Evolutionary conservation across 1,284 basidiomycete species (phyloP).

Genomic region (Ceratobasidium sp.): DNA sequence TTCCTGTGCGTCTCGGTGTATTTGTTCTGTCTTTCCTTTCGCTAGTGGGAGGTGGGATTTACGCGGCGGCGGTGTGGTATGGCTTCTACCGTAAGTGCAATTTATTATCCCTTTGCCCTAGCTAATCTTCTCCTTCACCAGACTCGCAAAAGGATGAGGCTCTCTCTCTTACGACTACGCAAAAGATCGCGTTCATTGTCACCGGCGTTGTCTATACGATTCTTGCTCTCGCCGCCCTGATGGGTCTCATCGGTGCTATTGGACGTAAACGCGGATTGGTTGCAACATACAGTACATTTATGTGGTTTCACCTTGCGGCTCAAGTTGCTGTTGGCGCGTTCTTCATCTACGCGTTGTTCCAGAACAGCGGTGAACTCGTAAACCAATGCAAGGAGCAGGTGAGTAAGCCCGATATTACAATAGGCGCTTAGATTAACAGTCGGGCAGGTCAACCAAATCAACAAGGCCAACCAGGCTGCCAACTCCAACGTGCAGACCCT

Average conservation of each 20-base stretch:
- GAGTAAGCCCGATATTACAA: background rate
- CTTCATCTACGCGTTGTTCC: conserved; percentile 60
- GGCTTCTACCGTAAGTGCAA: conserved; percentile 6
- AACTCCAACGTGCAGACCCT: conserved; percentile 39
- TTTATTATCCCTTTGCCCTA: background rate
- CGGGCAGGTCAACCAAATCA: background rate
- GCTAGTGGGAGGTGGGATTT: conserved; percentile 58
- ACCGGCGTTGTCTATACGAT: conserved; percentile 8
- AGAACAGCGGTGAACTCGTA: conserved; percentile 51
- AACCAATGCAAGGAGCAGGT: conserved; percentile 6
- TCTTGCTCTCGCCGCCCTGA: conserved; percentile 27
- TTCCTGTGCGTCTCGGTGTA: conserved; percentile 67
- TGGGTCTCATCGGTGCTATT: conserved; percentile 63
- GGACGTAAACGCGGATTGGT: conserved; percentile 65
- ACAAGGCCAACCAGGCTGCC: background rate
- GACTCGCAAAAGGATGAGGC: conserved; percentile 1
- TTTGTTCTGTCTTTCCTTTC: conserved; percentile 60
- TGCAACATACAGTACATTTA: conserved; percentile 58
- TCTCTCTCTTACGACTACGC: conserved; percentile 10
- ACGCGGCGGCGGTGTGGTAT: conserved; percentile 25
- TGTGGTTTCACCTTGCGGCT: conserved; percentile 56
- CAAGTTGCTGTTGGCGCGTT: conserved; percentile 58
- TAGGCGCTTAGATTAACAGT: background rate
- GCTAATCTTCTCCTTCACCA: background rate
- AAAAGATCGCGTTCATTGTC: conserved; percentile 32